Conservation (phyloP, 371 early-diverging fungal genomes). For the Apophysomyces variabilis region DNA sequence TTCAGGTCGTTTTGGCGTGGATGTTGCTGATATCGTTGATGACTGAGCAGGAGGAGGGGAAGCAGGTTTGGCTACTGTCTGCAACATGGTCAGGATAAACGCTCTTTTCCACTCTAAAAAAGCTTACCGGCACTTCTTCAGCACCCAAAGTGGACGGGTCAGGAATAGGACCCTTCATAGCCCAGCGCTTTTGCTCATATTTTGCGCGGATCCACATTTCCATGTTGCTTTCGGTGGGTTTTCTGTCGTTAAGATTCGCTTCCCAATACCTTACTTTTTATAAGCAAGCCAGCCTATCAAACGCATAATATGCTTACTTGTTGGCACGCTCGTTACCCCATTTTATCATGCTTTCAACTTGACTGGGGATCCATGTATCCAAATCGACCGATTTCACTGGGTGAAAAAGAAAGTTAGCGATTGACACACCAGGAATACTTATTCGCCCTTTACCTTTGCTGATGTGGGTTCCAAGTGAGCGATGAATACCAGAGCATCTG, state of each 20-base stretch:
- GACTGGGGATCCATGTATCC: slow-evolving; percentile 88
- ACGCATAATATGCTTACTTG: slow-evolving; percentile 32
- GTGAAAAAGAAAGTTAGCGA: not conserved
- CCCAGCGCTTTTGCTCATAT: slow-evolving; percentile 84
- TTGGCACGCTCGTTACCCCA: slow-evolving; percentile 89
- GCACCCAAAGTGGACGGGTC: slow-evolving; percentile 71
- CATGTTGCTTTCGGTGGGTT: slow-evolving; percentile 65
- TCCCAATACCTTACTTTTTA: slow-evolving; percentile 63
- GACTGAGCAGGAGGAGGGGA: slow-evolving; percentile 20
- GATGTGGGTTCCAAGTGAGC: slow-evolving; percentile 85
- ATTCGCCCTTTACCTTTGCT: slow-evolving; percentile 67
- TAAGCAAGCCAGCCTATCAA: not conserved
- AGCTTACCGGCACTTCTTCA: slow-evolving; percentile 38
- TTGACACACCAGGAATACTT: not conserved
- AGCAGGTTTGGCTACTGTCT: slow-evolving; percentile 8
- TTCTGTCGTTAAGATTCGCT: slow-evolving; percentile 54
- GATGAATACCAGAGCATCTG: slow-evolving; percentile 86
- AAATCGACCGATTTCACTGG: slow-evolving; percentile 84
- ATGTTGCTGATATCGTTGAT: slow-evolving; percentile 16
- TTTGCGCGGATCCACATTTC: slow-evolving; percentile 86
- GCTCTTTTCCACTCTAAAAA: not conserved
- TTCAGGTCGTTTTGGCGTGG: slow-evolving; percentile 34
- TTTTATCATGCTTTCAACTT: slow-evolving; percentile 79
- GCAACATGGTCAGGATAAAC: not conserved
- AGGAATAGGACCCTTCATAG: slow-evolving; percentile 72